Base-by-base conservation (phyloP, 139 green algal species). In the Medakamo hakoo region DNA sequence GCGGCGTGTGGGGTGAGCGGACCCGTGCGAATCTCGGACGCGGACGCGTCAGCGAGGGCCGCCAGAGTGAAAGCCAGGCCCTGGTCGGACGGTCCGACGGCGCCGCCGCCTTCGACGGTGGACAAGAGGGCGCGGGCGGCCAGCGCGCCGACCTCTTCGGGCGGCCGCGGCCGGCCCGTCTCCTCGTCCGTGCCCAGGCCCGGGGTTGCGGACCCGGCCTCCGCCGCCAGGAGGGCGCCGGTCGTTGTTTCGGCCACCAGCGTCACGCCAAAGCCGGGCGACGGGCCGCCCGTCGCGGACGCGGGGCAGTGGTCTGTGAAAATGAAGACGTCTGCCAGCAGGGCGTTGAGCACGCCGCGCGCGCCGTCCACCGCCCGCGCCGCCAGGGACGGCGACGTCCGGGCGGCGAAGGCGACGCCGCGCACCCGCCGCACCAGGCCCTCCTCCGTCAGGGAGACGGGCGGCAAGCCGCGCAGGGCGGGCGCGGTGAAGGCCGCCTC, bases 261-360 rank as follows among this genome's bases (percentile, higher is more conserved):
- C 2, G 79, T 84, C 1, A 97, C 58, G n/a, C 93, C 93, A 71
- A 88, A 99, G 4, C 91, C 93, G 1, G 93, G 93, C 3, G 84
- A 91, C 29, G 59, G 66, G 23, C 85, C 89, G 1, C 88, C 89
- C 21, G 59, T 79, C n/a, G n/a, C n/a, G n/a, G n/a, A n/a, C n/a
- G n/a, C n/a, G n/a, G n/a, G n/a, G 60, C 85, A 77, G 56, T 95
- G 86, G 67, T 99, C 93, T 0, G 93, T 99, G 79, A 99, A 99
- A 59, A 99, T 91, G 76, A 89, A 97, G 52, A 99, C 93, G 64
- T 99, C 93, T 1, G 92, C 78, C 57, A 99, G 77, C 62, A 98
- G 78, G 30, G 78, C 28, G 70, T 98, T 97, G 9, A 99, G 80
- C 61, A 96, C 75, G 3, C 85, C 85, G 0, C 92, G 66, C 4